Base-by-base conservation (phyloP, 148 eudicot species). In the Diospyros kaki region DNA sequence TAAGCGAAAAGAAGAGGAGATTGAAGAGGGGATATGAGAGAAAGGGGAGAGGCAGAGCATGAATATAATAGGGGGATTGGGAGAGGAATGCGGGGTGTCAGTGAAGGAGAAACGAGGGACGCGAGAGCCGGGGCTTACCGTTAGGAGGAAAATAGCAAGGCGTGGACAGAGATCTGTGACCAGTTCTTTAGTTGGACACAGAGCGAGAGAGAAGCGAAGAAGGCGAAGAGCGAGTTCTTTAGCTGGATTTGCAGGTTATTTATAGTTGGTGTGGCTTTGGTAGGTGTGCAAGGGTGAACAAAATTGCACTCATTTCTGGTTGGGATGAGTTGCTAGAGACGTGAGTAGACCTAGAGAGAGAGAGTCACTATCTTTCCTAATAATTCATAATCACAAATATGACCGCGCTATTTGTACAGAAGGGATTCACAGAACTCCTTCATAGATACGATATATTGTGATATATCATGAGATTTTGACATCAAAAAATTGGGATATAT, bases 251-350 rank as follows among this genome's bases (percentile, higher is more conserved):
- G 76, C 15, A 28, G 58, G 60, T 66, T 66, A 78, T 73, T 72
- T 78, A 78, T 78, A 61, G 62, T 41, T 64, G 80, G 71, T 44
- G 58, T 17, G 28, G 73, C 63, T n/a, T n/a, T n/a, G n/a, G n/a
- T n/a, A n/a, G n/a, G n/a, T n/a, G n/a, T n/a, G n/a, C n/a, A n/a
- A n/a, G n/a, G n/a, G n/a, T n/a, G n/a, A n/a, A n/a, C n/a, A n/a
- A n/a, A n/a, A n/a, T n/a, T n/a, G n/a, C n/a, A n/a, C n/a, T n/a
- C n/a, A n/a, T 51, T 28, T 28, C 28, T 28, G 28, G 28, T 28
- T 28, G 28, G 28, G 28, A 28, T 28, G 28, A 28, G 28, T 28
- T 28, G 28, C 28, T 28, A 0, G 28, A 28, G 28, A 28, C 28
- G 28, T 28, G 28, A 28, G 28, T 28, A 28, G 28, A 0, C 28